phyloP scores from a whole-genome alignment of 2,329 filamentous ascomycete genomes.

The Pyrenophora seminiperda region DNA sequence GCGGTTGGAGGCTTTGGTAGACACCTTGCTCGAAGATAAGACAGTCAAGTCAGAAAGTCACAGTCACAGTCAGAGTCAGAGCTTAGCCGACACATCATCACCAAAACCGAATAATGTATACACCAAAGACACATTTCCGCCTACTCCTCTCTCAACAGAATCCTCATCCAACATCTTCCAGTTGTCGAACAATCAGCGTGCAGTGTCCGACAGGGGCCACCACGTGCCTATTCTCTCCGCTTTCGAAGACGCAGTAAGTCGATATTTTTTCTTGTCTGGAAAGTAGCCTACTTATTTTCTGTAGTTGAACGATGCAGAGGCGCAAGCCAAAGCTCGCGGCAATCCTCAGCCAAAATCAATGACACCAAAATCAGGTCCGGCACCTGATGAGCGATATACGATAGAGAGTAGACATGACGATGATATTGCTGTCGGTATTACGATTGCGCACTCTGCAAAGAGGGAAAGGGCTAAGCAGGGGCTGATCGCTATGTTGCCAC shows the following conservation, averaged over 20 bases:
- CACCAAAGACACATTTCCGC: conserved; percentile 35
- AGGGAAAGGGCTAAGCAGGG: conserved; percentile 45
- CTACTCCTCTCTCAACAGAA: conserved; percentile 43
- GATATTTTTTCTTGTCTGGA: not conserved
- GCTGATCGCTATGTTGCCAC: conserved; percentile 43
- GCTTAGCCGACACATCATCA: conserved; percentile 35
- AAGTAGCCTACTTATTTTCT: conserved; percentile 1
- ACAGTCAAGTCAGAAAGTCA: conserved; percentile 37
- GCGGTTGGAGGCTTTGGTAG: conserved; percentile 49
- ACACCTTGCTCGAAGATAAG: conserved; percentile 46
- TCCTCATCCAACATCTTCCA: conserved; percentile 30
- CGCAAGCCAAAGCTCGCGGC: conserved; percentile 36
- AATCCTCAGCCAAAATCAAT: conserved; percentile 26
- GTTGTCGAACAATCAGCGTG: conserved; percentile 29
- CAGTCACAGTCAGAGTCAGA: conserved; percentile 29
- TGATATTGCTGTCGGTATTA: conserved; percentile 30
- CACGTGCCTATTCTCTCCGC: conserved; percentile 47
- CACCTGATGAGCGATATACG: conserved; percentile 33
- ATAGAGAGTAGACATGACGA: conserved; percentile 40
- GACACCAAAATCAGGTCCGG: conserved; percentile 13
- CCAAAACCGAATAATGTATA: conserved; percentile 32
- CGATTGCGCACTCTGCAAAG: conserved; percentile 34
- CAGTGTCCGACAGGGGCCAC: conserved; percentile 34
- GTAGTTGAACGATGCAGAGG: conserved; percentile 46
- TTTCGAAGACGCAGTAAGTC: conserved; percentile 48